Conservation (phyloP, 2,329 filamentous ascomycete species). For the Arthrinium phaeospermum region DNA sequence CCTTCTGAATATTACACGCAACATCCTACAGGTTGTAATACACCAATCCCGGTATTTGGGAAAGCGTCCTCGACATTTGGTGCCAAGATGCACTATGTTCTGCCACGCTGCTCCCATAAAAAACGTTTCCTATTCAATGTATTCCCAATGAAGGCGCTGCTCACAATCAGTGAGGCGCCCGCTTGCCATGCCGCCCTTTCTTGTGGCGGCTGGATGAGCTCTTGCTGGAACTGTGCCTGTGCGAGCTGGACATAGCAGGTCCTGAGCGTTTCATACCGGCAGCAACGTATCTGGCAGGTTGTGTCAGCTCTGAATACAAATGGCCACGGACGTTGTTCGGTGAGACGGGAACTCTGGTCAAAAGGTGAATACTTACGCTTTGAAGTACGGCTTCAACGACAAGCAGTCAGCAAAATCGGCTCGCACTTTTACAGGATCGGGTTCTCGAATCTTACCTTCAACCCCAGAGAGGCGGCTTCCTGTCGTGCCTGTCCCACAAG, state of each 20-base stretch:
- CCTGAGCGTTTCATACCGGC: conserved; percentile 7
- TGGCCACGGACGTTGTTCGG: not conserved
- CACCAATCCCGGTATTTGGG: not conserved
- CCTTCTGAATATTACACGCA: not conserved
- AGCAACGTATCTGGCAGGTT: not conserved
- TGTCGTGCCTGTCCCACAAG: conserved; percentile 54
- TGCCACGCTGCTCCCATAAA: not conserved
- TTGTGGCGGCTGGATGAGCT: not conserved
- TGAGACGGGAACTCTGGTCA: not conserved
- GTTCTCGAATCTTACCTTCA: conserved; percentile 55
- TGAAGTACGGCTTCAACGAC: conserved; percentile 20
- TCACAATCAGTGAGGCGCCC: not conserved
- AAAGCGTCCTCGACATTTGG: not conserved
- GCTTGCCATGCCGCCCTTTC: conserved; percentile 1
- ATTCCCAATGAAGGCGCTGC: not conserved
- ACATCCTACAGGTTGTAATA: conserved; percentile 4
- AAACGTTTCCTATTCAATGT: not conserved
- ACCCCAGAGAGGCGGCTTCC: conserved; percentile 58
- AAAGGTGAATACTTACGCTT: conserved; percentile 9
- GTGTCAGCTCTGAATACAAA: not conserved
- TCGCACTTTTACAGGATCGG: not conserved
- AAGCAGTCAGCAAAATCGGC: not conserved
- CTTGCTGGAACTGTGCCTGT: conserved; percentile 4
- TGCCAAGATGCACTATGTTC: not conserved
- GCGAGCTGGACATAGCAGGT: not conserved